phyloP scores from a whole-genome alignment of 179 eudicot species.

The Beta lomatogona region DNA sequence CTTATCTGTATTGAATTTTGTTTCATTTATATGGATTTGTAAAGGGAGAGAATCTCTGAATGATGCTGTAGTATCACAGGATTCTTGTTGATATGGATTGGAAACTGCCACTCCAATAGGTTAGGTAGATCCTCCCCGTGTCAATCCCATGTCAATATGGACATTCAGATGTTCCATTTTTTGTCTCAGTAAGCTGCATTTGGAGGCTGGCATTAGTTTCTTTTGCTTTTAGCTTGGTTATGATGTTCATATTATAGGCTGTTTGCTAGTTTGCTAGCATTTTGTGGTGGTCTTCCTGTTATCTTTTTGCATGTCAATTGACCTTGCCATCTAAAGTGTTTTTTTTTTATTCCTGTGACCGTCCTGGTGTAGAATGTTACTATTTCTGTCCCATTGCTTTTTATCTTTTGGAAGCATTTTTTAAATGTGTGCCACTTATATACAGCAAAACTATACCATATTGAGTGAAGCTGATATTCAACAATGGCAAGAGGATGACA shows the following conservation, averaged over 20 bases:
- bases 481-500: conserved; percentile 79
- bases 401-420: not conserved
- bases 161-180: too few relatives aligned
- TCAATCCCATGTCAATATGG: too few relatives aligned
- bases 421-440: conserved; percentile 20
- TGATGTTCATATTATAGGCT: not conserved
- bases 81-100: too few relatives aligned
- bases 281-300: not conserved
- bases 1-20: too few relatives aligned
- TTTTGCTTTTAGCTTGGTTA: not conserved
- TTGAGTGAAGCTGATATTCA: conserved; percentile 79
- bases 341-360: not conserved
- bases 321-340: not conserved
- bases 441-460: conserved; percentile 67
- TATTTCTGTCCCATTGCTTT: not conserved
- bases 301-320: not conserved
- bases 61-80: too few relatives aligned
- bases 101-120: too few relatives aligned
- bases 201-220: too few relatives aligned
- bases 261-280: not conserved
- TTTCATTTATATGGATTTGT: too few relatives aligned
- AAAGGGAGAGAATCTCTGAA: too few relatives aligned
- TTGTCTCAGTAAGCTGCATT: too few relatives aligned
- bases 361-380: not conserved
- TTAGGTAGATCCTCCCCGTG: too few relatives aligned